A percentile compares a stretch with the other conserved stretches of the same genome.
phyloP scores from a whole-genome alignment of 305 asterid species.

The Fraxinus dipetala region DNA sequence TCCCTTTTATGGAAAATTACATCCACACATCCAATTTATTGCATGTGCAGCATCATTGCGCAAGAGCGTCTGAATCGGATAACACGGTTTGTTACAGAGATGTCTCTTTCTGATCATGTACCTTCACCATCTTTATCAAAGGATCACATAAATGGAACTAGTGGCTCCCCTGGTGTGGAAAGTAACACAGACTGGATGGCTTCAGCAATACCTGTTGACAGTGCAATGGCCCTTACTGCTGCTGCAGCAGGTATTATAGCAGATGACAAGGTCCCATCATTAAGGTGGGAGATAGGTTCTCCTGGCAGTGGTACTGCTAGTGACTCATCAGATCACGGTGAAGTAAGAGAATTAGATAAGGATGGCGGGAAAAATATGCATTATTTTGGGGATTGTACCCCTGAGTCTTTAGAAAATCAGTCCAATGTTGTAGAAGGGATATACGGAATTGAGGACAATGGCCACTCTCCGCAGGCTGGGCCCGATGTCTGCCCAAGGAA shows the following conservation, averaged over 20 bases:
- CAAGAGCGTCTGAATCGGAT: constrained; percentile 89
- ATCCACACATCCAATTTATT: constrained; percentile 19
- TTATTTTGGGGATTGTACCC: constrained; percentile 42
- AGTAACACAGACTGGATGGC: constrained; percentile 60
- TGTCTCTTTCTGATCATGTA: constrained; percentile 43
- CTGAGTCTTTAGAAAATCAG: constrained; percentile 46
- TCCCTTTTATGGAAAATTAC: constrained; percentile 5
- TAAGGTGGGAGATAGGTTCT: constrained; percentile 50
- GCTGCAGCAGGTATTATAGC: constrained; percentile 79
- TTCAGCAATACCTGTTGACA: constrained; percentile 67
- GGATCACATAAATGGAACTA: constrained; percentile 36
- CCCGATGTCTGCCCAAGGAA: constrained; percentile 33
- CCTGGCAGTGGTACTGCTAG: constrained; percentile 50
- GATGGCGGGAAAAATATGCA: constrained; percentile 36
- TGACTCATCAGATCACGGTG: constrained; percentile 56
- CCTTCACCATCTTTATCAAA: constrained; percentile 42
- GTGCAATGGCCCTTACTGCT: constrained; percentile 63
- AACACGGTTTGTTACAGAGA: constrained; percentile 64
- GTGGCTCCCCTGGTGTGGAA: constrained; percentile 42
- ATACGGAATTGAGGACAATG: constrained; percentile 22
- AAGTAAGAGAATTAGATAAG: constrained; percentile 47
- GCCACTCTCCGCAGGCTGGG: constrained; percentile 40
- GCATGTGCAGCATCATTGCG: constrained; percentile 75
- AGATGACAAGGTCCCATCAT: constrained; percentile 58
- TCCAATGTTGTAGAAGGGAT: constrained; percentile 32